These are phyloP conservation scores for Eucalyptus tenuipes DNA, from an alignment of 345 rosid species.

Conservation along the genomic window DNA sequence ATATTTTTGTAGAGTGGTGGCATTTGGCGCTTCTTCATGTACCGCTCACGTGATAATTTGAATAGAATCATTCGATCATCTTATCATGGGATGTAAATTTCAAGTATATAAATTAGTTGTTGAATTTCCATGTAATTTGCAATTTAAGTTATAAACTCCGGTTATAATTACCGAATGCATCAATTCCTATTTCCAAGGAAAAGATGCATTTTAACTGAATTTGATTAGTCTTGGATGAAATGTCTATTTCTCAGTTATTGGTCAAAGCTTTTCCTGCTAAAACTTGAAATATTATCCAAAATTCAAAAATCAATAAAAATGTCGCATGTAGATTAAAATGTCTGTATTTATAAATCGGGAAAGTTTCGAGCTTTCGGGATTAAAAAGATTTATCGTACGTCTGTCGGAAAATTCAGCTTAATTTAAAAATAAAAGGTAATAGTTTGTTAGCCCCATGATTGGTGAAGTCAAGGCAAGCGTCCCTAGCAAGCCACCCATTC, in stretches of 20 bases:
- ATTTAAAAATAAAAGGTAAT: not conserved
- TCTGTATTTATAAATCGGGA: not conserved
- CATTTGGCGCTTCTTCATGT: not conserved
- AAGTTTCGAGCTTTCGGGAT: not conserved
- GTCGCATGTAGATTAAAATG: not conserved
- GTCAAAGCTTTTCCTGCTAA: fast-evolving
- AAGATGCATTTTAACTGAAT: not conserved
- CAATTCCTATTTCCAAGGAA: not conserved
- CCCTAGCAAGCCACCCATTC: not conserved
- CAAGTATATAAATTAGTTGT: not conserved
- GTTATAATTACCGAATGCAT: no score
- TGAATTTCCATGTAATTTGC: not conserved
- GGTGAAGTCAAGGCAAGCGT: not conserved
- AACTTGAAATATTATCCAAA: not conserved
- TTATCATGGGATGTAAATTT: not conserved
- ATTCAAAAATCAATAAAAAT: not conserved
- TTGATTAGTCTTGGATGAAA: not conserved
- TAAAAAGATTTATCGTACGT: no score
- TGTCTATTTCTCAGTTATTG: not conserved
- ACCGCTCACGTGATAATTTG: fast-evolving
- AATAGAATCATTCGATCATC: not conserved
- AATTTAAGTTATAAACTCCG: not conserved
- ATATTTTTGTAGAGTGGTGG: not conserved
- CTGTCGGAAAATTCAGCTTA: no score
- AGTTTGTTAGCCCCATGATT: not conserved